These are phyloP conservation scores for Cyclocybe aegerita DNA, from an alignment of 768 basidiomycete species.

Conservation along the genomic window DNA sequence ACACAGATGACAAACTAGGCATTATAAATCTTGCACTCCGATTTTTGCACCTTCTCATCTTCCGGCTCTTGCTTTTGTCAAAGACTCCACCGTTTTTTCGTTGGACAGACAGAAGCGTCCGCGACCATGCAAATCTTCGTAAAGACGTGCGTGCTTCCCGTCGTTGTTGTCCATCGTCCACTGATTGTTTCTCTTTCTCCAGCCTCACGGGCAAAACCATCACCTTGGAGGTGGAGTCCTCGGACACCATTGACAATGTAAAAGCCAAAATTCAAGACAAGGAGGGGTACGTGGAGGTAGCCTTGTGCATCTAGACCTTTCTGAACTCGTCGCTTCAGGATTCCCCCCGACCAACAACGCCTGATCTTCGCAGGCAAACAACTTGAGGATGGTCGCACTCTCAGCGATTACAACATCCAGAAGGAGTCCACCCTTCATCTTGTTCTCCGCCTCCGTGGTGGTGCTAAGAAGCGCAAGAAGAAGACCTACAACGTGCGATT, in stretches of 20 bases:
- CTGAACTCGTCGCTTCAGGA: slow-evolving; percentile 39
- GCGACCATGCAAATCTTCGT: slow-evolving; percentile 96
- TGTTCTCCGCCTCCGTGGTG: slow-evolving; percentile 97
- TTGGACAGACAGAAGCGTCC: slow-evolving; percentile 88
- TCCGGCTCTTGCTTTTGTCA: slow-evolving; percentile 74
- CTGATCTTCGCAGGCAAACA: slow-evolving; percentile 99
- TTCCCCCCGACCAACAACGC: slow-evolving; percentile 94
- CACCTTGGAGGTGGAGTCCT: slow-evolving; percentile 97
- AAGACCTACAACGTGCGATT: slow-evolving; percentile 92
- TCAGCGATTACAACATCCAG: slow-evolving; percentile 97
- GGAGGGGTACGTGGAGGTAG: slow-evolving; percentile 65
- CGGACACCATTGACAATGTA: slow-evolving; percentile 97
- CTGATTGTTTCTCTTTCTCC: slow-evolving; percentile 12
- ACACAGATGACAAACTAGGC: slow-evolving; percentile 39
- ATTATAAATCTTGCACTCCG: slow-evolving; percentile 22
- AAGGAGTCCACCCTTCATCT: slow-evolving; percentile 99
- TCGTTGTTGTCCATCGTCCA: background rate
- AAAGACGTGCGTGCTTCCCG: slow-evolving; percentile 70
- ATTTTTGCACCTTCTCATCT: slow-evolving; percentile 13
- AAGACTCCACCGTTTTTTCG: slow-evolving; percentile 91
- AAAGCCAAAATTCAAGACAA: slow-evolving; percentile 98
- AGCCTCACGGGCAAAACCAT: slow-evolving; percentile 99
- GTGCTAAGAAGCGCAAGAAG: slow-evolving; percentile 99
- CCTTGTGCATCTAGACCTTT: slow-evolving; percentile 4
- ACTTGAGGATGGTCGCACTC: slow-evolving; percentile 97